Evolutionary conservation across 768 basidiomycete genomes (phyloP), one percentile per base, ranked within the genome.

Genomic region (Mycena filopes): DNA sequence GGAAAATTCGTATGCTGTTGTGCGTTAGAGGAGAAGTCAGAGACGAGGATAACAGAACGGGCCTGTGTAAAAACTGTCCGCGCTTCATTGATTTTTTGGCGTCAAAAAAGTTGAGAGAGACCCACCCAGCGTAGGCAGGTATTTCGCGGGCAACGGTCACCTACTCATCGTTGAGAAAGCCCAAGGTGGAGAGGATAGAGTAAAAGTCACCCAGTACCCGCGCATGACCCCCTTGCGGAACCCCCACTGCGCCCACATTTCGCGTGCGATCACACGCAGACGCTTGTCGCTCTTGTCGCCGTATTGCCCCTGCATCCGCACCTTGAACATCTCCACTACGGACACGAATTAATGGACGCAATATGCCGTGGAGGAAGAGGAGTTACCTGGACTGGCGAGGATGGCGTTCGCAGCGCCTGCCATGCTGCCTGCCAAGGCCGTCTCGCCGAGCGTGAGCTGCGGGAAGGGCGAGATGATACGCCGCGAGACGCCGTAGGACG

Each of bases 291-390:
- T 83, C 15, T 87, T 82, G 4, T 82, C 84, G 13, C 96, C 97
- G 70, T 98, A 97, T 74, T 98, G 94, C 9, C 92, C 96, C 78
- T 98, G 96, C 97, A 98, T 98, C 20, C 94, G 86, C 29, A 98
- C 94, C 79, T 99, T 99, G 82, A 98, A 98, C 93, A 99, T 94
- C 78, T 99, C 98, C 54, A 95, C 94, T 94, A n/a, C n/a, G 65
- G 25, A 20, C 25, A 11, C 15, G 26, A 21, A n/a, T n/a, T n/a
- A n/a, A n/a, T n/a, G n/a, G n/a, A n/a, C n/a, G n/a, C n/a, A n/a
- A n/a, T n/a, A n/a, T n/a, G n/a, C n/a, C n/a, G 26, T 10, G 36
- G 36, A 40, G 1, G 13, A 26, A 2, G 40, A 29, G 20, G 15
- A 15, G 25, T 15, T 31, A 90, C 89, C 95, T 55, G 98, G 98